Evolutionary conservation across 352 stramenopile species (phyloP), one percentile per base, ranked within the genome.

Genomic region (Phytopythium oedochilum): DNA sequence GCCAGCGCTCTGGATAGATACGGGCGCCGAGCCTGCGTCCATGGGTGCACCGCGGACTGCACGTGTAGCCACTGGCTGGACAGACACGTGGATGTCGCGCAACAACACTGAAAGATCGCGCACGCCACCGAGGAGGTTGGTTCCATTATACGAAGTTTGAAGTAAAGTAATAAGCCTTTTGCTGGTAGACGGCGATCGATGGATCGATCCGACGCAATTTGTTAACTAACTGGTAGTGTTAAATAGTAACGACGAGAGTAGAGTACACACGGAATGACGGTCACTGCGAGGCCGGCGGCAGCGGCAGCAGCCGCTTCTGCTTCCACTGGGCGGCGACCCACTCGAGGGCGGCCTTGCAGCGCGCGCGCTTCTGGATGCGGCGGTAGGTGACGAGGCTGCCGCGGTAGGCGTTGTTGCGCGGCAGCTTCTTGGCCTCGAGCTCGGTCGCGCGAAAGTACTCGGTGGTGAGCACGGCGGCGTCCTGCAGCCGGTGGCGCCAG

Each of bases 331-430:
- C 51, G 2, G 59, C 63, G 54, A 91, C 47, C 55, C 69, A 74
- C 42, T 63, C 28, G 28, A 88, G 57, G 6, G 72, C 65, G 2
- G 77, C 64, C 45, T 73, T 78, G 58, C 75, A 88, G 36, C 68
- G 69, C 10, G 64, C 55, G 12, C 68, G 76, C 54, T 80, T 88
- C 62, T 60, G 74, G 22, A 73, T 53, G 25, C 75, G 71, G 26
- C 79, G 77, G 59, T 88, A 75, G 34, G 67, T 65, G 26, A 92
- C 78, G 32, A 92, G 67, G 29, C 79, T 90, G 40, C 82, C 82
- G 17, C 78, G 82, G 45, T 89, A 88, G 4, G 67, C 70, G 32
- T 40, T 52, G 42, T 70, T 78, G 31, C 75, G 73, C 11, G 79
- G 79, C 4, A 92, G 72, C 15, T 70, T 62, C 14, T 78, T 70